phyloP scores from a whole-genome alignment of 2,329 filamentous ascomycete species.

The Biscogniauxia sp. region DNA sequence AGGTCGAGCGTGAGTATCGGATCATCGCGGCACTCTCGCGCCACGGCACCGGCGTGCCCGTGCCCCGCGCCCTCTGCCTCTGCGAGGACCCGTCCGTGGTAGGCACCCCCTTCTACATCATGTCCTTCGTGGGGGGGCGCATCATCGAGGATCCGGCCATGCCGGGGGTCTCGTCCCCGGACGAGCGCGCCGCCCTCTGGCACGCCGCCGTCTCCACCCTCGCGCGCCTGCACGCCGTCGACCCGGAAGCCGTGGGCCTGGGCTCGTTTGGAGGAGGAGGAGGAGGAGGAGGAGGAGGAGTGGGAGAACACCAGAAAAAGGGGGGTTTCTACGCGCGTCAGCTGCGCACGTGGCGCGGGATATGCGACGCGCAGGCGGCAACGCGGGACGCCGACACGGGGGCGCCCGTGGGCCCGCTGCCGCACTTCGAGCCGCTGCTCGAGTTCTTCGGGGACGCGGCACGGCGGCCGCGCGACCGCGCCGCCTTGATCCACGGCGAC shows the following conservation, averaged over 20 bases:
- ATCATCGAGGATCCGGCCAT: slow-evolving; percentile 89
- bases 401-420: slow-evolving; percentile 74
- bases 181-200: slow-evolving; percentile 80
- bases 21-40: slow-evolving; percentile 77
- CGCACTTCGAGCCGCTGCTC: slow-evolving; percentile 78
- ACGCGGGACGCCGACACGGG: slow-evolving; percentile 75
- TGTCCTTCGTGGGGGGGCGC: slow-evolving; percentile 91
- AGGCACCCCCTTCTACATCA: slow-evolving; percentile 94
- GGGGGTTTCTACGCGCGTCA: slow-evolving; percentile 83
- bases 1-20: slow-evolving; percentile 92
- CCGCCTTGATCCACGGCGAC: slow-evolving; percentile 85
- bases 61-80: slow-evolving; percentile 78
- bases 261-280: slow-evolving; percentile 59
- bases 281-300: too few relatives aligned
- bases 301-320: slow-evolving; percentile 39
- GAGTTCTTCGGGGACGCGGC: slow-evolving; percentile 69
- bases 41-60: slow-evolving; percentile 70
- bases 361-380: slow-evolving; percentile 74
- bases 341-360: slow-evolving; percentile 75
- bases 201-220: slow-evolving; percentile 78
- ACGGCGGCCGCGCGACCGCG: slow-evolving; percentile 73
- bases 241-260: slow-evolving; percentile 65
- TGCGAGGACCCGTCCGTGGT: slow-evolving; percentile 80
- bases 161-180: slow-evolving; percentile 57
- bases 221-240: slow-evolving; percentile 78